Base-by-base conservation (phyloP, 1,284 basidiomycete species). In the Leccinum pachyderme region DNA sequence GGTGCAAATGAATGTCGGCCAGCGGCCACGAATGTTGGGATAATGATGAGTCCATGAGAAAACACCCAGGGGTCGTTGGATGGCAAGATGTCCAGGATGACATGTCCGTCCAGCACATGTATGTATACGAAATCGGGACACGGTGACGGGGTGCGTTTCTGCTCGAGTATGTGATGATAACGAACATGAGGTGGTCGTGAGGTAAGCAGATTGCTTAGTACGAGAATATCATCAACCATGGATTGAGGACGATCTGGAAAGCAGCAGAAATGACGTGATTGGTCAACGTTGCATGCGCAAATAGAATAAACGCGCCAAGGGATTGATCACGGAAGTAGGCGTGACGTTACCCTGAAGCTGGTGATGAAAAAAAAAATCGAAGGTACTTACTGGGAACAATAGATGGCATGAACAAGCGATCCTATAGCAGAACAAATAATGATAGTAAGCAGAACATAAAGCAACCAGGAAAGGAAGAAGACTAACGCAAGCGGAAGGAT, bases 221-320 rank as follows among this genome's bases (percentile, higher is more conserved):
- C 2, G 84, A 86, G 73, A 89, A 89, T 59, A 88, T 84, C 87
- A 88, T 88, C 59, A 89, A 73, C 86, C 86, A 89, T 1, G 87
- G 87, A 63, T 91, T 91, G 56, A 91, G 78, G 49, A 89, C 80
- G 56, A 91, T 85, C 81, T 86, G 55, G n/a, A 53, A 48, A 46
- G 52, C 7, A 47, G 49, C 43, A 29, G 53, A 49, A 65, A 55
- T 43, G 55, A 53, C 61, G 47, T 41, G 46, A 47, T 57, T 48
- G 31, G 59, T 68, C 44, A 72, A 63, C 53, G 41, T 4, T 46
- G n/a, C n/a, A n/a, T n/a, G n/a, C n/a, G n/a, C n/a, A n/a, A n/a
- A n/a, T n/a, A n/a, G n/a, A n/a, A n/a, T n/a, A n/a, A n/a, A n/a
- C n/a, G n/a, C n/a, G 8, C 28, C 11, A 39, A 22, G 24, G 33